Evolutionary conservation across 2,329 filamentous ascomycete species (phyloP).

Genomic region (Colletotrichum destructivum): DNA sequence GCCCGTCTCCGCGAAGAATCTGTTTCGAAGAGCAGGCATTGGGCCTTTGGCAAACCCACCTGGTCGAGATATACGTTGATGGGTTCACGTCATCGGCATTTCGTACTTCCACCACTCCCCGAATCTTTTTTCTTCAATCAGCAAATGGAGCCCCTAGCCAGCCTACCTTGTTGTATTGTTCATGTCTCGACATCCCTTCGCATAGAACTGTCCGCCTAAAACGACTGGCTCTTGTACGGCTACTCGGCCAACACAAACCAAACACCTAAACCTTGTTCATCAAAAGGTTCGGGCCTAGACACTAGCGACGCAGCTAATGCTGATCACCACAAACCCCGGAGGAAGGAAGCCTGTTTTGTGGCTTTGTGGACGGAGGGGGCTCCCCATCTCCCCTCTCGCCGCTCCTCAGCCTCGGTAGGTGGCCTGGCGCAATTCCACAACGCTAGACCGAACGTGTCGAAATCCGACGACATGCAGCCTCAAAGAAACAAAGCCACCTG

Average conservation of each 20-base stretch:
- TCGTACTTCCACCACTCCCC: background rate
- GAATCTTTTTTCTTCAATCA: background rate
- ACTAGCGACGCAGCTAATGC: slow-evolving; percentile 38
- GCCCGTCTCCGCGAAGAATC: background rate
- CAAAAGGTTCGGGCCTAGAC: slow-evolving; percentile 2
- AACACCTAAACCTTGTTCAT: background rate
- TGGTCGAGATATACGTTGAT: background rate
- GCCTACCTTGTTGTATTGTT: background rate
- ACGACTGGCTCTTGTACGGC: slow-evolving; percentile 18
- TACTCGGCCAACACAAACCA: background rate
- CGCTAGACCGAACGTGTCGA: slow-evolving; percentile 38
- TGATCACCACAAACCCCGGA: slow-evolving; percentile 31
- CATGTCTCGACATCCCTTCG: background rate
- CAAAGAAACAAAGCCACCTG: slow-evolving; percentile 32
- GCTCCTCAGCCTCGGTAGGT: background rate
- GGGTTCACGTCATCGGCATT: background rate
- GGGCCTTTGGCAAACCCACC: background rate
- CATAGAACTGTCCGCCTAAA: background rate
- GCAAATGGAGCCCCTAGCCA: background rate
- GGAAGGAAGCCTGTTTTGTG: slow-evolving; percentile 31
- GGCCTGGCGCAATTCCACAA: slow-evolving; percentile 12
- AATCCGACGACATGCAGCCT: slow-evolving; percentile 31
- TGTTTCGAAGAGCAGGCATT: background rate
- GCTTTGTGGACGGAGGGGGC: slow-evolving; percentile 9
- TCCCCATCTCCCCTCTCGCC: background rate